These are phyloP conservation scores for Colletotrichum acutatum DNA, from an alignment of 2,329 filamentous ascomycete species.

Conservation along the genomic window DNA sequence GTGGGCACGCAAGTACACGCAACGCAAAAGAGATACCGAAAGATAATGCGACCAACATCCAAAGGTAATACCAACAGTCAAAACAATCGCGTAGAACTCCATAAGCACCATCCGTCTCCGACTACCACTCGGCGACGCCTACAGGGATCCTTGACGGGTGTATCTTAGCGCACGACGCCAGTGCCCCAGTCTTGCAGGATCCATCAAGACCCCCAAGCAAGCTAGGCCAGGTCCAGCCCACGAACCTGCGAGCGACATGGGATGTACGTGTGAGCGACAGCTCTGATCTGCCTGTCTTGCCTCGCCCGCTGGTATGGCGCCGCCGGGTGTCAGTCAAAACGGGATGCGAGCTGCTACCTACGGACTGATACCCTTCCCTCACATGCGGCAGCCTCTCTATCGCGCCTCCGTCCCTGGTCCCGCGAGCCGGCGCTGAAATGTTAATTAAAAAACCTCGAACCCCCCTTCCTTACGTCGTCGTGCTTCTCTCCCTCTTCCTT, in stretches of 20 bases:
- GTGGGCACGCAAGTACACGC: neutral
- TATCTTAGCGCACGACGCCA: constrained; percentile 23
- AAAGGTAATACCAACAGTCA: constrained; percentile 18
- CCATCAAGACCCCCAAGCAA: constrained; percentile 17
- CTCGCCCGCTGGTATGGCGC: neutral
- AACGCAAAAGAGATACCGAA: constrained; percentile 10
- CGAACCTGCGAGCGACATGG: constrained; percentile 17
- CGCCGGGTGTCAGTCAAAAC: constrained; percentile 1
- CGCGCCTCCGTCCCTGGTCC: constrained; percentile 12
- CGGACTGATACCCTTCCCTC: neutral
- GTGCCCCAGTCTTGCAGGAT: constrained; percentile 6
- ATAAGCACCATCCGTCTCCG: neutral
- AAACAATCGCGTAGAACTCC: neutral
- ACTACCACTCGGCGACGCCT: constrained; percentile 11
- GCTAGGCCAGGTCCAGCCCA: constrained; percentile 28
- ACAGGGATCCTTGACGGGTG: constrained; percentile 21
- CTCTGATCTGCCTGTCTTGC: neutral
- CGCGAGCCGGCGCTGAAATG: constrained; percentile 18
- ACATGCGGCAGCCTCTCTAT: constrained; percentile 15
- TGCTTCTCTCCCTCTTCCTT: neutral
- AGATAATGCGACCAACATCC: neutral
- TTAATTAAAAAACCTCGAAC: constrained; percentile 30
- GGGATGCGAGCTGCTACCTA: constrained; percentile 1
- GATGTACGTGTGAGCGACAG: neutral
- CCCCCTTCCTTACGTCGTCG: neutral